Evolutionary conservation across 192 early-diverging fungal species (phyloP).

Genomic region (Chytriomyces sp.): DNA sequence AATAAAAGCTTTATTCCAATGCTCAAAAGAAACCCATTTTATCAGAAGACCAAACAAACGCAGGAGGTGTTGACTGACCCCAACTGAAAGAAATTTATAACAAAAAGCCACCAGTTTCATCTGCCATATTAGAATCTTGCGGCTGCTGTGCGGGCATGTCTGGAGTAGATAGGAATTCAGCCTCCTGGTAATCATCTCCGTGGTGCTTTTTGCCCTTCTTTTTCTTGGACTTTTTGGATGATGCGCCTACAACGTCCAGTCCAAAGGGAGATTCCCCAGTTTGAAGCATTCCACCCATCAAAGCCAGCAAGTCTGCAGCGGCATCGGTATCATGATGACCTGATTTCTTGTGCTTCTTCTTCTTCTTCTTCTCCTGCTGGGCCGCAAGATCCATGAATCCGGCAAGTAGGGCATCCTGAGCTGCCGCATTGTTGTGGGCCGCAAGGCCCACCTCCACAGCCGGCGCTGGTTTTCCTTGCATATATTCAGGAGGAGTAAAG

Average conservation of each 20-base stretch:
- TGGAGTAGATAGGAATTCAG: background rate
- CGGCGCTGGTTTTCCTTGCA: too few species aligned
- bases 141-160: background rate
- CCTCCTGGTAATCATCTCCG: constrained; percentile 5
- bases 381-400: constrained; percentile 3
- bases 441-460: background rate
- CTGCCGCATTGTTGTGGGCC: background rate
- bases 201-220: constrained; percentile 33
- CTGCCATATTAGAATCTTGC: background rate
- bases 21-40: too few species aligned
- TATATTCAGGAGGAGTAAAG: too few species aligned
- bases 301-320: background rate
- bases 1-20: background rate
- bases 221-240: constrained; percentile 30
- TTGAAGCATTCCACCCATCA: constrained; percentile 13
- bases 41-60: too few species aligned
- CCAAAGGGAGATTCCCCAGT: too few species aligned
- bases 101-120: background rate
- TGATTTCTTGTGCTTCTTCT: constrained; percentile 17
- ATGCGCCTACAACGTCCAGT: background rate
- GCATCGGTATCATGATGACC: constrained; percentile 7
- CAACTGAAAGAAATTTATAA: too few species aligned
- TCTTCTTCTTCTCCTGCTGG: constrained; percentile 9
- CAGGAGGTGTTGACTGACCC: too few species aligned
- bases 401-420: constrained; percentile 14